Conservation (phyloP, 2,329 filamentous ascomycete genomes). For the Aspergillus carbonarius region DNA sequence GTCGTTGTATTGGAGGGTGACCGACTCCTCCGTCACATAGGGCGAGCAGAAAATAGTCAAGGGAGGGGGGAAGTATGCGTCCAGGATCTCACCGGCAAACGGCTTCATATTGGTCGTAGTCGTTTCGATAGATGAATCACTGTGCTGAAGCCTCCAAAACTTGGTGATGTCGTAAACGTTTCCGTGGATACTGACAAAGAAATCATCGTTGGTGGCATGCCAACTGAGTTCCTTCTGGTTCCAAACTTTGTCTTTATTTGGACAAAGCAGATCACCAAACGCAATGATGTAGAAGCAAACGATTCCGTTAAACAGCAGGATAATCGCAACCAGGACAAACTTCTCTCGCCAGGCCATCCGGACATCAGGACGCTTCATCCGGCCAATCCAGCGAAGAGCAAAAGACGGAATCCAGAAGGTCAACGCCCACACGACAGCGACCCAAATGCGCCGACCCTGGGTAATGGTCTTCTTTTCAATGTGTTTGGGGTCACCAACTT, state of each 20-base stretch:
- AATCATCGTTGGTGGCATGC: constrained; percentile 73
- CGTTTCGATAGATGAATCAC: constrained; percentile 66
- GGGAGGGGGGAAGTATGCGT: constrained; percentile 81
- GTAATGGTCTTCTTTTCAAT: constrained; percentile 69
- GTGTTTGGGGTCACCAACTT: constrained; percentile 72
- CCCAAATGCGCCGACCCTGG: constrained; percentile 70
- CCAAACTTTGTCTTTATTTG: constrained; percentile 91
- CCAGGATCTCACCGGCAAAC: constrained; percentile 75
- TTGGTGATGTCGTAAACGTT: constrained; percentile 88
- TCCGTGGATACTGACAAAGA: constrained; percentile 83
- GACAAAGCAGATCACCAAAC: constrained; percentile 83
- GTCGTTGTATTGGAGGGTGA: constrained; percentile 52
- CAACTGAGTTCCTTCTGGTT: constrained; percentile 64
- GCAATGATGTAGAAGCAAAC: constrained; percentile 91
- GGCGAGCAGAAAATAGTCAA: constrained; percentile 72
- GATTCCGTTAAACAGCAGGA: constrained; percentile 74
- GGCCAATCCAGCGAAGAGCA: constrained; percentile 73
- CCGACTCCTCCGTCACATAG: constrained; percentile 61
- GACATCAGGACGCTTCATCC: constrained; percentile 96
- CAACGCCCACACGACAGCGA: constrained; percentile 75
- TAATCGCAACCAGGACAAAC: constrained; percentile 75
- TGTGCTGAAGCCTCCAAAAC: constrained; percentile 84
- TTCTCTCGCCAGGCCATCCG: constrained; percentile 98
- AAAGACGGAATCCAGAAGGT: constrained; percentile 96
- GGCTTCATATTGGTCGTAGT: constrained; percentile 66